Evolutionary conservation across 176 grass and related monocot genomes (phyloP).

Genomic region (Calamus simplicifolius): DNA sequence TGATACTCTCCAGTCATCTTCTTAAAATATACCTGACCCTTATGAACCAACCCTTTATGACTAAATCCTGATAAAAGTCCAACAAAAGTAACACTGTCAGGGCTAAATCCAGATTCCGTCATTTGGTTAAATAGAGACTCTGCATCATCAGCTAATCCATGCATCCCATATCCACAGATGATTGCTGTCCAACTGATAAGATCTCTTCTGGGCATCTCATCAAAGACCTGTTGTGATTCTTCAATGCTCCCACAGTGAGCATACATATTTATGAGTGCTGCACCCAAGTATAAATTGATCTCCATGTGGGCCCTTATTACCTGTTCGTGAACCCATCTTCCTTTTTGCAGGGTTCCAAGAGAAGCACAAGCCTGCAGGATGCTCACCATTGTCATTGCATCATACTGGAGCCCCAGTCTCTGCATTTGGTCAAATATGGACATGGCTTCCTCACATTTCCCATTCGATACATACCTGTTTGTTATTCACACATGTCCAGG

Average conservation of each 20-base stretch:
- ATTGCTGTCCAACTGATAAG: slow-evolving; percentile 9
- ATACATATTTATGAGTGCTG: too few relatives aligned
- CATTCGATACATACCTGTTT: slow-evolving; percentile 5
- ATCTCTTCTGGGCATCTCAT: slow-evolving; percentile 6
- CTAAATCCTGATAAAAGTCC: too few relatives aligned
- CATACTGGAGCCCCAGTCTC: not conserved
- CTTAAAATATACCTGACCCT: too few relatives aligned
- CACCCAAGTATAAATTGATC: too few relatives aligned
- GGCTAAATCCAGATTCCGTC: too few relatives aligned
- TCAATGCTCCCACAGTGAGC: not conserved
- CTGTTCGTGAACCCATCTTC: slow-evolving; percentile 6
- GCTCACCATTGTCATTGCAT: not conserved
- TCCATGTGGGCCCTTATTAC: not conserved
- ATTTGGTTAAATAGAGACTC: slow-evolving; percentile 3
- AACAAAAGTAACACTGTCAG: too few relatives aligned
- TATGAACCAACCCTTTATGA: too few relatives aligned
- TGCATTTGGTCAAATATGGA: too few relatives aligned
- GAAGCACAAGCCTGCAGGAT: slow-evolving; percentile 2
- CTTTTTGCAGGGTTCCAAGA: not conserved
- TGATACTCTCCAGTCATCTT: not conserved
- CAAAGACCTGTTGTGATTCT: not conserved
- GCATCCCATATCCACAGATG: slow-evolving; percentile 7
- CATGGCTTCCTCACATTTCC: slow-evolving; percentile 4
- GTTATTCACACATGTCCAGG: too few relatives aligned
- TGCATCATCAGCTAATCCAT: slow-evolving; percentile 2